Evolutionary conservation across 257 asterid genomes (phyloP).

Genomic region (Solanum verrucosum): DNA sequence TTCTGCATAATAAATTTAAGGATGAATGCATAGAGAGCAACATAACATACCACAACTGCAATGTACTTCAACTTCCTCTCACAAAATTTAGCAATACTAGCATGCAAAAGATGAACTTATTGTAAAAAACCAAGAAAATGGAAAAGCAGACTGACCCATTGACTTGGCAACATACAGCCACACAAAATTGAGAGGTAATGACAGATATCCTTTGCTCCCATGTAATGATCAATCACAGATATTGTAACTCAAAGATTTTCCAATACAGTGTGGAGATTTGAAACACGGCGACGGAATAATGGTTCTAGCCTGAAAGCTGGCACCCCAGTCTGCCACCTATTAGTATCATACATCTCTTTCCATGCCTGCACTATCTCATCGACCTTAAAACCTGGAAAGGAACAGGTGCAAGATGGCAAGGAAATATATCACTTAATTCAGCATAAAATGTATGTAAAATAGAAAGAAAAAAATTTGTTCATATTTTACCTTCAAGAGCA

Average conservation of each 20-base stretch:
- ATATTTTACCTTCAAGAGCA: constrained; percentile 67
- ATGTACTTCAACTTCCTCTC: background rate
- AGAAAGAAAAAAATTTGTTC: background rate
- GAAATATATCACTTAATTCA: background rate
- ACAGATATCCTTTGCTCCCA: background rate
- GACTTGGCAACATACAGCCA: background rate
- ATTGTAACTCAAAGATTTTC: constrained; percentile 39
- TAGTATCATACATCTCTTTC: constrained; percentile 93
- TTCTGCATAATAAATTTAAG: background rate
- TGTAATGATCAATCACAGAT: constrained; percentile 1
- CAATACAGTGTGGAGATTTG: constrained; percentile 62
- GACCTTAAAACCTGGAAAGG: constrained; percentile 65
- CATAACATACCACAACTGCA: background rate
- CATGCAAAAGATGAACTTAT: background rate
- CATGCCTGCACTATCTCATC: constrained; percentile 98
- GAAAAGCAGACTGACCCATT: background rate
- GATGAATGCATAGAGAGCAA: background rate
- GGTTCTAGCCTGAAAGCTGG: constrained; percentile 70
- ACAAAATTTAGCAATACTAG: background rate
- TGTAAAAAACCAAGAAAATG: background rate
- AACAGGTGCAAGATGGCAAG: background rate
- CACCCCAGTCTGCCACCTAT: constrained; percentile 70
- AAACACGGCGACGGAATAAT: constrained; percentile 64
- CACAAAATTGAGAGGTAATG: background rate
- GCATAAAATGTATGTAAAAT: background rate